Conservation (phyloP, 352 stramenopile genomes). For the Phytophthora vignae region DNA sequence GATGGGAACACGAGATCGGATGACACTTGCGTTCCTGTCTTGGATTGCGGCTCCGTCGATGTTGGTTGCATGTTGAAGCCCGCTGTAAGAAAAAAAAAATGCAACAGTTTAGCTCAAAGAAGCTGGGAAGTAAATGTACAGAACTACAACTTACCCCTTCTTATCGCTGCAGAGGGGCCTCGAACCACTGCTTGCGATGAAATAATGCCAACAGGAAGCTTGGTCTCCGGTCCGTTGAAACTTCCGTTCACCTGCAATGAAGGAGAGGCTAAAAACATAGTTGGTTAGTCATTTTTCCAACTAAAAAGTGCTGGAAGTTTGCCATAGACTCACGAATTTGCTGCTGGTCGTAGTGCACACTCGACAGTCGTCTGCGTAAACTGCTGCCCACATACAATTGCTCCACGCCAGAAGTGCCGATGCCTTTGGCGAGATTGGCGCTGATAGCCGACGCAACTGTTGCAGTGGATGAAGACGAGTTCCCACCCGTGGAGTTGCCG, state of each 20-base stretch:
- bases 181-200: constrained; percentile 61
- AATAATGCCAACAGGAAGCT: constrained; percentile 49
- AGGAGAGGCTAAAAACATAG: constrained; percentile 16
- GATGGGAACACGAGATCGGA: constrained; percentile 13
- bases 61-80: constrained; percentile 53
- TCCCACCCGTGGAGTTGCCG: constrained; percentile 3
- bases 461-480: constrained; percentile 35
- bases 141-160: constrained; percentile 33
- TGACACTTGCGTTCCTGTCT: constrained; percentile 2
- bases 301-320: background rate
- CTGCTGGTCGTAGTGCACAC: constrained; percentile 66
- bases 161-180: constrained; percentile 30
- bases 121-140: too few relatives aligned
- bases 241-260: constrained; percentile 27
- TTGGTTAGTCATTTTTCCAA: constrained; percentile 1
- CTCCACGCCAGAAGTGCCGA: constrained; percentile 28
- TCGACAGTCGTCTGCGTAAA: constrained; percentile 53
- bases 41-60: constrained; percentile 36
- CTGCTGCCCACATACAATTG: constrained; percentile 46
- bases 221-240: constrained; percentile 18
- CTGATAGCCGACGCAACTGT: constrained; percentile 61
- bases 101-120: background rate
- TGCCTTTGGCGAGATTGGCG: constrained; percentile 28
- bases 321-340: constrained; percentile 36
- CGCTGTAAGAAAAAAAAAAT: background rate